Evolutionary conservation across 257 asterid species (phyloP).

Genomic region (Buddleja alternifolia): DNA sequence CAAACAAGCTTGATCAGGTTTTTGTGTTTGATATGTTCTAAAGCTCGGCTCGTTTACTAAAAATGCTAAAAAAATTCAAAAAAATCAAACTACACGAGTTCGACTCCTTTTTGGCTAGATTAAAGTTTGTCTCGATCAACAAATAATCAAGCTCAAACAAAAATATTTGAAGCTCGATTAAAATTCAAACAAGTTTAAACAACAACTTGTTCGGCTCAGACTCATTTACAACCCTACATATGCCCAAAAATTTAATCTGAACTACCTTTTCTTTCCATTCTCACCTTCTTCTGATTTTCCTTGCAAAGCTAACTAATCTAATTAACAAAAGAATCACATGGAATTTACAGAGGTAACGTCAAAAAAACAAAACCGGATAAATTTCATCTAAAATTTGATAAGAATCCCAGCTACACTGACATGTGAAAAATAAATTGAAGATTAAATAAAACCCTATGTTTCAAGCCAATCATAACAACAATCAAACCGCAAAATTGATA

Average conservation of each 20-base stretch:
- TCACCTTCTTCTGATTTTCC: background rate
- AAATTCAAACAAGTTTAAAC: too few species aligned
- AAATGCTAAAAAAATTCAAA: too few species aligned
- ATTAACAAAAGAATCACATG: background rate
- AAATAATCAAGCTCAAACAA: too few species aligned
- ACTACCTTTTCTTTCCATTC: background rate
- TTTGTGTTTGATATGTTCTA: too few species aligned
- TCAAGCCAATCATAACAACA: slow-evolving; percentile 12
- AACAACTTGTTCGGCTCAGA: too few species aligned
- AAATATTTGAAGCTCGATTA: too few species aligned
- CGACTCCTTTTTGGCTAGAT: too few species aligned
- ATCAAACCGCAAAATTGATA: slow-evolving; percentile 21
- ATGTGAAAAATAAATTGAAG: background rate
- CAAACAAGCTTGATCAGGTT: too few species aligned
- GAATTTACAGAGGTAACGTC: background rate
- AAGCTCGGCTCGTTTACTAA: too few species aligned
- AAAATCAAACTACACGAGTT: too few species aligned
- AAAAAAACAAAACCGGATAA: background rate
- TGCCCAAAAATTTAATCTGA: slow-evolving; percentile 10
- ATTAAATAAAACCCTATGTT: slow-evolving; percentile 8
- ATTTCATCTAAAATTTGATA: background rate
- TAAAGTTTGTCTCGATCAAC: too few species aligned
- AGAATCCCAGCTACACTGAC: slow-evolving; percentile 3
- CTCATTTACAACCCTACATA: too few species aligned
- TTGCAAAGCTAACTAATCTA: slow-evolving; percentile 14